These are phyloP conservation scores for Byssochlamys sp. DNA, from an alignment of 2,329 filamentous ascomycete genomes.

Conservation along the genomic window DNA sequence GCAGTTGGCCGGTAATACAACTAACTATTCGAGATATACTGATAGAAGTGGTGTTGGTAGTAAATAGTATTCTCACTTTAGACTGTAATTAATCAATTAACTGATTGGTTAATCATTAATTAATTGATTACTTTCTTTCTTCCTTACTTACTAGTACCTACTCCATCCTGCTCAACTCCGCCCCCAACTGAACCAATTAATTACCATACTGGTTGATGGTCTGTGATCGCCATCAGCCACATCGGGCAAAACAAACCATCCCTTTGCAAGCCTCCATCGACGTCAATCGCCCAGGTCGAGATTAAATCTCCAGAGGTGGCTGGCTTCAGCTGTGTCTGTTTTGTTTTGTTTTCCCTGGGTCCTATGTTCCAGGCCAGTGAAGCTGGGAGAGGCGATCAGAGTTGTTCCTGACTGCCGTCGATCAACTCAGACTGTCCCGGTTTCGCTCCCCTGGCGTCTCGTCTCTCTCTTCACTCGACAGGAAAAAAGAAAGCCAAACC, in stretches of 20 bases:
- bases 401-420: no score
- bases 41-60: no score
- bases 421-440: background rate
- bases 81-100: no score
- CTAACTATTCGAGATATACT: background rate
- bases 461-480: background rate
- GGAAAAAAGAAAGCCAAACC: background rate
- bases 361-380: background rate
- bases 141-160: no score
- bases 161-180: no score
- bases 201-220: no score
- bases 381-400: no score
- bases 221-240: background rate
- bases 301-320: slow-evolving; percentile 1
- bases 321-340: background rate
- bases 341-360: background rate
- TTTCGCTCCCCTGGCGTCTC: background rate
- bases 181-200: no score
- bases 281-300: slow-evolving; percentile 37
- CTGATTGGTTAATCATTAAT: no score
- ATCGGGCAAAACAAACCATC: background rate
- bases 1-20: background rate
- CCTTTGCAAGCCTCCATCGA: slow-evolving; percentile 14
- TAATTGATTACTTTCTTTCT: no score
- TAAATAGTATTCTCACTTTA: no score